These are phyloP conservation scores for Tetradesmus lagerheimii DNA, from an alignment of 139 green algal species.

Conservation along the genomic window DNA sequence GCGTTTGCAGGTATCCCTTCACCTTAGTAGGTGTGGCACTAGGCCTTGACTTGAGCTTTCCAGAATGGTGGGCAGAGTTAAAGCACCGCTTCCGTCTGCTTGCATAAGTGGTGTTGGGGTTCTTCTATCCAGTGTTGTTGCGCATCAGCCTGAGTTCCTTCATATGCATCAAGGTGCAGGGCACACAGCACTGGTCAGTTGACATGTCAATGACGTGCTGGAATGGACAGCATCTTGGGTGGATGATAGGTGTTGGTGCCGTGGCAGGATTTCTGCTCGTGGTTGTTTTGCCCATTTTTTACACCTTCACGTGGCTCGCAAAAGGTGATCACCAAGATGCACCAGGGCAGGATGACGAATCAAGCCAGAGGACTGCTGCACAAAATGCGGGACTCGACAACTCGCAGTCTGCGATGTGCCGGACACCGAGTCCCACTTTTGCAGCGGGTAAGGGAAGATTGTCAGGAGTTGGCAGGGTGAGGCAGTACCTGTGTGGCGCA, in stretches of 20 bases:
- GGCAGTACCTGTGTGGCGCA: not conserved
- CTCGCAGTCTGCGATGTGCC: too few relatives aligned
- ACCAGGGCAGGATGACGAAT: too few relatives aligned
- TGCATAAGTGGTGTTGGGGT: not conserved
- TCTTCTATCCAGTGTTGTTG: not conserved
- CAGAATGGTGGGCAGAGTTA: not conserved
- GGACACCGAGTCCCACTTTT: too few relatives aligned
- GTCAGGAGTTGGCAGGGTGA: too few relatives aligned
- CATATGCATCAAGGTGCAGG: not conserved
- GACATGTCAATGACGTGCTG: not conserved
- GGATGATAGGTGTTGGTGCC: not conserved
- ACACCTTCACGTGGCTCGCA: not conserved
- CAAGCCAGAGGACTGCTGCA: too few relatives aligned
- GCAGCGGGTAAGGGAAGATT: too few relatives aligned
- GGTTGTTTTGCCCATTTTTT: not conserved
- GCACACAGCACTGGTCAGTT: not conserved
- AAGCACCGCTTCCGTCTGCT: not conserved
- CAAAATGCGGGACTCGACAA: too few relatives aligned
- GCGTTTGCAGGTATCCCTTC: too few relatives aligned
- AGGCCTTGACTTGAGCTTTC: too few relatives aligned
- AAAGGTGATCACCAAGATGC: too few relatives aligned
- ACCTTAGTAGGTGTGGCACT: too few relatives aligned
- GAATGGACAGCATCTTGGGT: not conserved
- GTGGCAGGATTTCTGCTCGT: not conserved
- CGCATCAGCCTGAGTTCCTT: not conserved